Conservation (phyloP, 108 stramenopile genomes). For the Mediolabrus comicus region DNA sequence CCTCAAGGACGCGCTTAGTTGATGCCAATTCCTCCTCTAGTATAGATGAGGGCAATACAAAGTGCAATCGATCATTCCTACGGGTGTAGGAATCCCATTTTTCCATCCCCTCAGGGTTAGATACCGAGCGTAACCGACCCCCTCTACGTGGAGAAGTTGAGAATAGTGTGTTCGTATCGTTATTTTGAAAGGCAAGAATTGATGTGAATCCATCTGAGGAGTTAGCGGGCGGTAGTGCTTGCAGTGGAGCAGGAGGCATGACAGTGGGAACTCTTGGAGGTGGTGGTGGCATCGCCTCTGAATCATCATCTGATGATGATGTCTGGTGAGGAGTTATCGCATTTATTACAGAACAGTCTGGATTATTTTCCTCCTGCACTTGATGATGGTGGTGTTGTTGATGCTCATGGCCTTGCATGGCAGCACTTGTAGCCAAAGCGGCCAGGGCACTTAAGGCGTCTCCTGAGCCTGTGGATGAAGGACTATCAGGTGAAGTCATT, state of each 20-base stretch:
- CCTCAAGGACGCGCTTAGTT: conserved; percentile 55
- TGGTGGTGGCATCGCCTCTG: conserved; percentile 70
- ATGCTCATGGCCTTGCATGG: neutral
- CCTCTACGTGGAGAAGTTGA: conserved; percentile 1
- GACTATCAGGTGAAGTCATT: neutral
- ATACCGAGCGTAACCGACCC: conserved; percentile 66
- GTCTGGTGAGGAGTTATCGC: conserved; percentile 31
- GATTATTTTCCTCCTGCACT: neutral
- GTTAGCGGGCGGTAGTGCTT: neutral
- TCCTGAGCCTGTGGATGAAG: neutral
- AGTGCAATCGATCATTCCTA: conserved; percentile 53
- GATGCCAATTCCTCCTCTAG: conserved; percentile 80
- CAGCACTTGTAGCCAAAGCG: neutral
- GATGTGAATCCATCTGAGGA: conserved; percentile 2
- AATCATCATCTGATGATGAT: conserved; percentile 55
- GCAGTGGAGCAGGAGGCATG: neutral
- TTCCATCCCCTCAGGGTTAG: conserved; percentile 92
- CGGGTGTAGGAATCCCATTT: conserved; percentile 68
- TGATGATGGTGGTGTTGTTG: neutral
- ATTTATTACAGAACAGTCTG: neutral
- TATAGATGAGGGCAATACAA: conserved; percentile 73
- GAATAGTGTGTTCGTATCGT: neutral
- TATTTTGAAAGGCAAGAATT: conserved; percentile 1
- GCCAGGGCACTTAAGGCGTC: neutral
- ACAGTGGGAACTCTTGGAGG: conserved; percentile 35